Base-by-base conservation (phyloP, 2,329 filamentous ascomycete genomes). In the Aspergillus terreus region DNA sequence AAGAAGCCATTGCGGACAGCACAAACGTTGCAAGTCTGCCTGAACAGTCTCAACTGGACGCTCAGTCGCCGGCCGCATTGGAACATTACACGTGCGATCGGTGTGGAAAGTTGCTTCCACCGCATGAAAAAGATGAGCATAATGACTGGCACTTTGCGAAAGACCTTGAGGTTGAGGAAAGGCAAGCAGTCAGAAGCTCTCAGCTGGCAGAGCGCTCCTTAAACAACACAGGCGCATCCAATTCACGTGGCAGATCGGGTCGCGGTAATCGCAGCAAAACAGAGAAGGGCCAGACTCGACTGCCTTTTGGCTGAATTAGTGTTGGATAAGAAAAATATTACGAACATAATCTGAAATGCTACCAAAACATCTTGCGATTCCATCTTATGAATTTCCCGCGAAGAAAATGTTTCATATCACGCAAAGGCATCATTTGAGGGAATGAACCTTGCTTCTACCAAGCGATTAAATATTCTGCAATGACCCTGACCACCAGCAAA, bases 121-220 rank as follows among this genome's bases (percentile, higher is more conserved):
- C 78, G 36, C 65, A 75, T 23, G 82, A 86, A 50, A 79, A 81
- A 60, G 81, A 85, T 58, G 92, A 88, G 71, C 94, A 99, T 69
- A 78, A 86, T 49, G 94, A 99, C 69, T 97, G 92, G 86, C 94
- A 99, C 72, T 87, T 96, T 72, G 94, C 94, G 43, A 90, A 88
- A 72, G 88, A 92, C 61, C 78, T 99, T 27, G 86, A 92, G 58
- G 80, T 84, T 51, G 78, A 86, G 58, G 80, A 87, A 73, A 78
- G 79, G 36, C 63, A 66, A 48, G 58, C 62, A 36, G 59, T 63
- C 5, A 59, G 55, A 23, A 56, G 44, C 43, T 54, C 51, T 25
- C 63, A 58, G 11, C 51, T 56, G 11, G 41, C 50, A 41, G 45
- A 51, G 10, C 57, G 50, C 6, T 27, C 58, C 7, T 32, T 52